Conservation (phyloP, 2,329 filamentous ascomycete species). For the Ceratocystis diversiconidia region DNA sequence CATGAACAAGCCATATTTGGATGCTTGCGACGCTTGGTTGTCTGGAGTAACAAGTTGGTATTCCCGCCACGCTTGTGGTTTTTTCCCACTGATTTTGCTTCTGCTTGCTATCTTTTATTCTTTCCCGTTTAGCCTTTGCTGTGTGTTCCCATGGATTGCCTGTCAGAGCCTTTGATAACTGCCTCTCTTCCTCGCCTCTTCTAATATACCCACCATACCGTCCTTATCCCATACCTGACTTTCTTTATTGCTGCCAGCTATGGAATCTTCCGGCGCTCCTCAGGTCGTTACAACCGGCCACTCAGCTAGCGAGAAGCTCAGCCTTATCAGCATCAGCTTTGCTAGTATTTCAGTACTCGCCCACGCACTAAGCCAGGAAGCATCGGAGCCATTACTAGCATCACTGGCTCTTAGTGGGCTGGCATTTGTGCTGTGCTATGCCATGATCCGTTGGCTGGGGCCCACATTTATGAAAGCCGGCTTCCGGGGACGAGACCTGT, state of each 20-base stretch:
- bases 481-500: constrained; percentile 78
- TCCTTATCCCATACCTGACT: background rate
- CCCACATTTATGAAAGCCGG: constrained; percentile 77
- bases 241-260: background rate
- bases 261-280: background rate
- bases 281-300: constrained; percentile 28
- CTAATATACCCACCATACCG: background rate
- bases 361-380: constrained; percentile 70
- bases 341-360: constrained; percentile 59
- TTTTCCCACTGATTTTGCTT: background rate
- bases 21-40: background rate
- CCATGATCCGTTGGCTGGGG: constrained; percentile 86
- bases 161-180: background rate
- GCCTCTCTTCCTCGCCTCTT: background rate
- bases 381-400: constrained; percentile 66
- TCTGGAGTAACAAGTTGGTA: background rate
- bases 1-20: background rate
- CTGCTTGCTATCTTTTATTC: background rate
- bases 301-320: constrained; percentile 38
- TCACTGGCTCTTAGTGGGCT: constrained; percentile 76
- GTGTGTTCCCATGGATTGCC: background rate
- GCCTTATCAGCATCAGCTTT: constrained; percentile 47
- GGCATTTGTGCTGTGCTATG: constrained; percentile 68
- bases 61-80: background rate
- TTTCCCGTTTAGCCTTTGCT: background rate